Conservation (phyloP, 495 filamentous ascomycete genomes). For the Terfezia claveryi region DNA sequence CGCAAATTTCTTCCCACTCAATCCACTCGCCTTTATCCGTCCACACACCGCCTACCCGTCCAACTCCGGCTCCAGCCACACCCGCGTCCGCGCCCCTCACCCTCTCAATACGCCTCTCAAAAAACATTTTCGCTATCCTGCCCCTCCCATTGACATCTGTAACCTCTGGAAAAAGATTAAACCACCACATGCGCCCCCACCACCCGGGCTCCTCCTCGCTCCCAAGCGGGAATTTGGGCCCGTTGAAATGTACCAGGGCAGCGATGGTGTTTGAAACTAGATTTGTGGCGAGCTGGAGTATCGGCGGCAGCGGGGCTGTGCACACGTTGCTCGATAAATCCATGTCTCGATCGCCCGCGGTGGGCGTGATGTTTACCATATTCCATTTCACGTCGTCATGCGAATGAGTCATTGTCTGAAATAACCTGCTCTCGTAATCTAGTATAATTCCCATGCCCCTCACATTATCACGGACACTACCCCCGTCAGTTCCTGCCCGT, state of each 20-base stretch:
- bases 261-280: background rate
- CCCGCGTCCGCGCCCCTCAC: background rate
- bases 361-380: background rate
- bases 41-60: background rate
- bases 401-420: conserved; percentile 9
- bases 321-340: background rate
- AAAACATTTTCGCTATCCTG: background rate
- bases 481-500: background rate
- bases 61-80: background rate
- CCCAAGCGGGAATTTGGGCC: background rate
- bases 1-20: background rate
- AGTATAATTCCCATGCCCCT: background rate
- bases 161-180: background rate
- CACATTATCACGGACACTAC: background rate
- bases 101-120: background rate
- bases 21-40: background rate
- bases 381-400: conserved; percentile 2
- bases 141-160: background rate
- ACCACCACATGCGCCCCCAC: background rate
- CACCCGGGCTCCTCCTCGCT: background rate
- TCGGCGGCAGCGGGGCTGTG: background rate
- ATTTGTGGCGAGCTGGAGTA: background rate
- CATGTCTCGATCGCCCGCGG: background rate
- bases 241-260: background rate
- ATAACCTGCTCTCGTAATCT: conserved; percentile 5